These are phyloP conservation scores for Candida boleticola DNA, from an alignment of 805 yeast genomes.

Conservation along the genomic window DNA sequence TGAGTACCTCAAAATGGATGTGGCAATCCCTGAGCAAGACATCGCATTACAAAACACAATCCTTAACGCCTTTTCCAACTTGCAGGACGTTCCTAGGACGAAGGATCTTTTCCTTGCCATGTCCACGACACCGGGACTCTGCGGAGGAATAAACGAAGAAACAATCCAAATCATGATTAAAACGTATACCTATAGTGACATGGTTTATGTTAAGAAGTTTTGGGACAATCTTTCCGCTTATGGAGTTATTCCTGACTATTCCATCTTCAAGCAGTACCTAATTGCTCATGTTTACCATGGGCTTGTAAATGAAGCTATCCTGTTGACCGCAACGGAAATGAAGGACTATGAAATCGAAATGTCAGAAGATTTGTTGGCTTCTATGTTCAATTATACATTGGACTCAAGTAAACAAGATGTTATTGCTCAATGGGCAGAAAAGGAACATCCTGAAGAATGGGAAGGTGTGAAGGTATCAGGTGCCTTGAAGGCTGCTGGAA, in stretches of 20 bases:
- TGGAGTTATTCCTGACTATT: slow-evolving; percentile 51
- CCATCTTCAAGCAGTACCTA: slow-evolving; percentile 56
- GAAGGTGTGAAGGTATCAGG: slow-evolving; percentile 19
- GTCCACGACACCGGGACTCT: slow-evolving; percentile 45
- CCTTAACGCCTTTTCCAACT: slow-evolving; percentile 60
- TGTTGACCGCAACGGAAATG: slow-evolving; percentile 42
- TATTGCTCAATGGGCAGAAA: slow-evolving; percentile 33
- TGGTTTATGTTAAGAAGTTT: slow-evolving; percentile 55
- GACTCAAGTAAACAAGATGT: slow-evolving; percentile 26
- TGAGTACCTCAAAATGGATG: slow-evolving; percentile 61
- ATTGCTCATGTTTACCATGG: slow-evolving; percentile 73
- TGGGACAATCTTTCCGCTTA: slow-evolving; percentile 60
- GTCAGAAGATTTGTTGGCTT: slow-evolving; percentile 42
- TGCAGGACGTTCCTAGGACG: slow-evolving; percentile 55
- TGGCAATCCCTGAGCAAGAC: slow-evolving; percentile 48
- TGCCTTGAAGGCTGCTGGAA: slow-evolving; percentile 23
- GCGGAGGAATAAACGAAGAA: slow-evolving; percentile 56
- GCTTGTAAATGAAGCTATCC: slow-evolving; percentile 53
- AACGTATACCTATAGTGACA: slow-evolving; percentile 52
- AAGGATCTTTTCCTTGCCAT: slow-evolving; percentile 61
- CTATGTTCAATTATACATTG: slow-evolving; percentile 45
- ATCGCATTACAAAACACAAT: slow-evolving; percentile 58
- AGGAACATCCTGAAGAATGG: slow-evolving; percentile 29
- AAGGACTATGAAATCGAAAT: slow-evolving; percentile 46
- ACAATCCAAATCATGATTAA: slow-evolving; percentile 67